phyloP scores from a whole-genome alignment of 2,329 filamentous ascomycete species.

The Tolypocladium ophioglossoides region DNA sequence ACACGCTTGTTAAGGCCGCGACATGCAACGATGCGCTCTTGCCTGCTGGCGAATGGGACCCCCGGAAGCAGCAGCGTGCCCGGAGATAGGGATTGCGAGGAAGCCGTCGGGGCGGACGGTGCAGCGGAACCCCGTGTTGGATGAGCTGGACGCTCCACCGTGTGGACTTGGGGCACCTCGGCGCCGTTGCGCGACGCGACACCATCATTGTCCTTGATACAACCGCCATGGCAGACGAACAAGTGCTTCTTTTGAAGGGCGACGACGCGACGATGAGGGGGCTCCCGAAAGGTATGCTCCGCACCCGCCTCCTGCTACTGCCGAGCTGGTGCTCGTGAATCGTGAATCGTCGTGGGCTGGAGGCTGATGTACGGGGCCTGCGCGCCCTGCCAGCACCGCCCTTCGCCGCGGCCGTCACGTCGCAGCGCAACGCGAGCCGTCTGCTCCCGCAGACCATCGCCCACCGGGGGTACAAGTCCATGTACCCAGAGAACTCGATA shows the following conservation, averaged over 20 bases:
- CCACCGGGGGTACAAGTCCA: constrained; percentile 68
- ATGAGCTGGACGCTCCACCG: too few relatives aligned
- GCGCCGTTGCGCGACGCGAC: too few relatives aligned
- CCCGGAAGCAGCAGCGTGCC: not conserved
- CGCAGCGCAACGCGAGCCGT: constrained; percentile 12
- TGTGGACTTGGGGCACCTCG: too few relatives aligned
- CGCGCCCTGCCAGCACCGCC: constrained; percentile 15
- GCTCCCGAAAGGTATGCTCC: not conserved
- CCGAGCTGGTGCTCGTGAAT: too few relatives aligned
- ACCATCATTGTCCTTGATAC: not conserved
- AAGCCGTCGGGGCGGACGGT: not conserved
- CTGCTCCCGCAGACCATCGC: constrained; percentile 61
- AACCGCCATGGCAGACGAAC: not conserved
- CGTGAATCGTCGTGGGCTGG: too few relatives aligned
- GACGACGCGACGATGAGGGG: not conserved
- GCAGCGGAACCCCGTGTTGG: too few relatives aligned
- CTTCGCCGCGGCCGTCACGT: constrained; percentile 23
- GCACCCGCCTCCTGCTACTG: too few relatives aligned
- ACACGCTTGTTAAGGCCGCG: too few relatives aligned
- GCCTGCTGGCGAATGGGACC: not conserved
- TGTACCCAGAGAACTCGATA: constrained; percentile 80
- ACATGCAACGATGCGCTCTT: not conserved
- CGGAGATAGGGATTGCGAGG: not conserved
- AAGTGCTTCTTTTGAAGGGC: not conserved
- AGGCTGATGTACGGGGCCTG: too few relatives aligned